Base-by-base conservation (phyloP, 2,329 filamentous ascomycete species). In the Ophiostoma angusticollis region DNA sequence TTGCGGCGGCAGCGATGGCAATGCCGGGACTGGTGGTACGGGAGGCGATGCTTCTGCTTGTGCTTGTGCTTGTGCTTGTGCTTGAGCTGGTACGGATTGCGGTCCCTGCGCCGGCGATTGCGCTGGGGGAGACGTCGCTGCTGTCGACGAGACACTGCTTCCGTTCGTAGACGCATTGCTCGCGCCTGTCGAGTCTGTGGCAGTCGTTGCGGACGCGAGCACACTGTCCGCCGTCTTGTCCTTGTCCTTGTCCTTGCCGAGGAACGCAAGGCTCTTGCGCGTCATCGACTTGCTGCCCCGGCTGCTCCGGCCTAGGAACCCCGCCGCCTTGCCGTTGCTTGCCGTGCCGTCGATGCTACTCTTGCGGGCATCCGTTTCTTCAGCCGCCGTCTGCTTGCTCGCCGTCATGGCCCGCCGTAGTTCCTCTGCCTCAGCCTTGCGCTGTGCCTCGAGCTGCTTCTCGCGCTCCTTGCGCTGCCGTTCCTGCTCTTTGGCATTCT, bases 251-350 rank as follows among this genome's bases (percentile, higher is more conserved):
- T 58, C 58, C 40, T 72, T 74, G 49, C 68, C 64, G 27, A 79
- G 60, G 52, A 83, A 81, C 23, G 70, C 72, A 51, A 84, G 78
- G 48, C 82, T 81, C 58, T 80, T 84, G 46, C 79, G 74, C 35
- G 82, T 74, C 63, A 93, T 71, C 46, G 83, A 86, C 62, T 84
- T 89, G 56, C 79, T 84, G 9, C 75, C 75, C 39, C 78, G 70
- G 49, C 78, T 73, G 47, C 82, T 77, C 31, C 83, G 69, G 50
- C 74, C 75, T 30, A 91, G 61, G 22, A 74, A 65, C 5, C 65
- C 27, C 3, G 41, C 27, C 9, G 36, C n/a, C 11, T 32, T 25
- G 34, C 18, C 16, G 21, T 27, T 11, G 24, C 17, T 19, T 13
- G 27, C 55, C 41, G 56, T 66, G 52, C 51, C 67, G 13, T 53